These are phyloP conservation scores for Rhodomyrtus psidioides DNA, from an alignment of 441 rosid genomes.

Conservation along the genomic window DNA sequence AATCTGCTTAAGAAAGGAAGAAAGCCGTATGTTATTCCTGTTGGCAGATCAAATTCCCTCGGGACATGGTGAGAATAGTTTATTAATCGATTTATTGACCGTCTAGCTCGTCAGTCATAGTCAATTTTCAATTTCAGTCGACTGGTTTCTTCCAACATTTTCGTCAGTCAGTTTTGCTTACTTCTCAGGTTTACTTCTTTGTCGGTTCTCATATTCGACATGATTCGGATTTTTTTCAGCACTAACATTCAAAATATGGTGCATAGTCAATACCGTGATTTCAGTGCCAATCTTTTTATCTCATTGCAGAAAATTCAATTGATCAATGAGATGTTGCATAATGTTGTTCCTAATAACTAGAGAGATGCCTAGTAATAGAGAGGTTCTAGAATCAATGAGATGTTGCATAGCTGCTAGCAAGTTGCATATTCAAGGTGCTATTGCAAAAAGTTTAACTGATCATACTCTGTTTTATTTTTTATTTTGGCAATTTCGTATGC, in stretches of 20 bases:
- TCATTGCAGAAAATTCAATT: not conserved
- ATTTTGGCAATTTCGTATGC: not conserved
- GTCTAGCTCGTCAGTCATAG: not conserved
- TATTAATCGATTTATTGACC: not conserved
- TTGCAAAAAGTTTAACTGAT: not conserved
- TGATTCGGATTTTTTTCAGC: not conserved
- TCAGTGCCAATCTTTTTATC: not conserved
- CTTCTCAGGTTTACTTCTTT: not conserved
- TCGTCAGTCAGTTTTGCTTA: not conserved
- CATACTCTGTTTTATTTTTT: not conserved
- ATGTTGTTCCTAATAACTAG: not conserved
- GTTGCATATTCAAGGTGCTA: not conserved
- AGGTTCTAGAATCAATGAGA: not conserved
- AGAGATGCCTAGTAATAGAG: not conserved
- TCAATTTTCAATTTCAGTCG: not conserved
- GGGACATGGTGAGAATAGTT: conserved; percentile 84
- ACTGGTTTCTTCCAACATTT: not conserved
- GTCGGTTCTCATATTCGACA: not conserved
- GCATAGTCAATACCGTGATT: not conserved
- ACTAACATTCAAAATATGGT: not conserved
- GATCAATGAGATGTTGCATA: not conserved
- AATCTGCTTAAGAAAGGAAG: conserved; percentile 68
- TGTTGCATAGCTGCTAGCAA: not conserved
- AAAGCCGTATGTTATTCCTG: conserved; percentile 91
- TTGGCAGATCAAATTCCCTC: conserved; percentile 88